Conservation (phyloP, 441 rosid species). For the Isatis lusitanica region DNA sequence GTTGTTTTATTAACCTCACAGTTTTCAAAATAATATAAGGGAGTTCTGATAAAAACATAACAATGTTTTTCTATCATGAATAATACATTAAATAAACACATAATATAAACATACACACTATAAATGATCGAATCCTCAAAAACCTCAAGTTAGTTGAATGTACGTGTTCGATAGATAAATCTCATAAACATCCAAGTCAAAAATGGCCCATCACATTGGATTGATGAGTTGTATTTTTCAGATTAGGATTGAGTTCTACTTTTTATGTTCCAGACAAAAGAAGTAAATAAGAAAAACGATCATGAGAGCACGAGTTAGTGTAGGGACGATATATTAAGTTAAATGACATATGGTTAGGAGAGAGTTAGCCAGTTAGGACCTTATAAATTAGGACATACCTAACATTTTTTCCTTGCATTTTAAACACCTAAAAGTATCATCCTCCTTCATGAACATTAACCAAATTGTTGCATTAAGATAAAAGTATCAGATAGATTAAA, state of each 20-base stretch:
- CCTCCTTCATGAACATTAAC: slow-evolving; percentile 8
- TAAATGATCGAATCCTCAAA: background rate
- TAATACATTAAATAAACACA: background rate
- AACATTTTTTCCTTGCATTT: slow-evolving; percentile 13
- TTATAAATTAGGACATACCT: slow-evolving; percentile 29
- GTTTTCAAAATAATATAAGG: background rate
- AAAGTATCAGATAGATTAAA: no score
- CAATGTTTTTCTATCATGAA: background rate
- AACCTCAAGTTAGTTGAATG: background rate
- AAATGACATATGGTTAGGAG: no score
- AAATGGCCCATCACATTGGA: background rate
- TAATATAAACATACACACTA: background rate
- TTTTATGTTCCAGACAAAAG: slow-evolving; percentile 13
- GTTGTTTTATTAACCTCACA: background rate
- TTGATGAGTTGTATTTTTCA: slow-evolving; percentile 4
- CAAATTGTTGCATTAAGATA: no score
- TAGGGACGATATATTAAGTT: slow-evolving; percentile 12
- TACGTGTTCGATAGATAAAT: background rate
- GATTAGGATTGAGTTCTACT: background rate
- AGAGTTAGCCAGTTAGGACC: slow-evolving; percentile 1
- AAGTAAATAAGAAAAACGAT: slow-evolving; percentile 15
- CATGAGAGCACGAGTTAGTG: slow-evolving; percentile 32
- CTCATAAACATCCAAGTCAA: background rate
- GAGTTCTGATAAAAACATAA: background rate
- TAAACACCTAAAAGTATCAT: background rate